Evolutionary conservation across 2,329 filamentous ascomycete species (phyloP), one percentile per base, ranked within the genome.

Genomic region (Ophiostoma sp.): DNA sequence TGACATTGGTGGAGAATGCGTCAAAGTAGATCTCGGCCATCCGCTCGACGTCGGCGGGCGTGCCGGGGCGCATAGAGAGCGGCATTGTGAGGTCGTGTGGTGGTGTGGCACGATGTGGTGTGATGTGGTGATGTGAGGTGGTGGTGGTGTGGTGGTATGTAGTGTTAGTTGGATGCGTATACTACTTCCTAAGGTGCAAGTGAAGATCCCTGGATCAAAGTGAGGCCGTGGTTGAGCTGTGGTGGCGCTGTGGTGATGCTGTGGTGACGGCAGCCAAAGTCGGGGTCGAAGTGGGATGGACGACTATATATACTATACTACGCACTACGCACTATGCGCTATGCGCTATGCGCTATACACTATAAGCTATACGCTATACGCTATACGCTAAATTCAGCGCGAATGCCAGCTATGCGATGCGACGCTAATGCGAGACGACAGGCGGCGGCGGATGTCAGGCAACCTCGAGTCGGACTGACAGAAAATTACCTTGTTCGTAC

Each of bases 1-100:
- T 76, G 3, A 78, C 71, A 52, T 79, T 81, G 65, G 75, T 72
- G 3, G 72, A 70, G 74, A 86, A 86, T 62, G 82, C 81, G 13
- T 79, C 77, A 72, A 82, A 76, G 75, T 84, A 84, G 72, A 83
- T 78, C 13, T 79, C 76, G 66, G 76, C 79, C 35, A 86, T 76
- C 23, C 72, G 76, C 13, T 79, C 74, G 2, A 80, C 76, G 75
- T 86, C 84, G 15, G 75, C 76, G 17, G 76, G 73, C 0, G 75
- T 79, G 62, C 80, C 83, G 48, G 77, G 76, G 57, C 82, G 80
- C 67, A 84, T 72, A 5, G 71, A 73, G 31, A 76, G 36, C 6
- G 67, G 10, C 67, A 71, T 48, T 20, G 44, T 31, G 39, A 23
- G 3, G 17, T 23, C 27, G 27, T 57, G 36, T 13, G 3, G 33